Evolutionary conservation across 768 basidiomycete species (phyloP), one percentile per base, ranked within the genome.

Genomic region (Myochromella boudieri): DNA sequence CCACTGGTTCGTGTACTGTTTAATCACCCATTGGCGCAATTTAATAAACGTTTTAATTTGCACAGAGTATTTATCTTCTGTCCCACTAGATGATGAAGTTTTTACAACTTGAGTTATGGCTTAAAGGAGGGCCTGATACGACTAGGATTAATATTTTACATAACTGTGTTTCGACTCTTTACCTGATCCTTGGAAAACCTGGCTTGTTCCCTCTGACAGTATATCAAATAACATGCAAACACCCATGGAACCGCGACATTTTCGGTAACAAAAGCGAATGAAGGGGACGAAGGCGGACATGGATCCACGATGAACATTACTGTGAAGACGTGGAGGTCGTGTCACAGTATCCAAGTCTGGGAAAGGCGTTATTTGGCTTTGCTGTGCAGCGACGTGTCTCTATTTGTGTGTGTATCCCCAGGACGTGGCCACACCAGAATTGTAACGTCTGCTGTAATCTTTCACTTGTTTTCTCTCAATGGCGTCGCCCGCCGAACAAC

Each of bases 331-430:
- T n/a, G n/a, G n/a, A n/a, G n/a, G n/a, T n/a, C n/a, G n/a, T n/a
- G n/a, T n/a, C n/a, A n/a, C n/a, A n/a, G n/a, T n/a, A n/a, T n/a
- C 87, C 87, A 14, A 85, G 88, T 51, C 66, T 76, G 36, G 83
- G 82, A 3, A 73, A 84, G 1, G 74, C 70, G 3, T 77, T 84
- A 38, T 83, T 75, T 49, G 78, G 80, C 4, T 84, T 85, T 46
- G 54, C 61, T 62, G 53, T 59, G 54, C 60, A 53, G 36, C 49
- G 51, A 54, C 56, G 59, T 60, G 56, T 60, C 51, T 4, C 49
- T 64, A 54, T 61, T 63, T 63, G 60, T 33, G 36, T 37, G 27
- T 61, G 57, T 58, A 43, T 52, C 42, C 17, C 29, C 51, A 34
- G 63, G 65, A 67, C 65, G 65, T 67, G 65, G 65, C 55, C 40